phyloP scores from a whole-genome alignment of 2,329 filamentous ascomycete genomes.

The Aspergillus jensenii region DNA sequence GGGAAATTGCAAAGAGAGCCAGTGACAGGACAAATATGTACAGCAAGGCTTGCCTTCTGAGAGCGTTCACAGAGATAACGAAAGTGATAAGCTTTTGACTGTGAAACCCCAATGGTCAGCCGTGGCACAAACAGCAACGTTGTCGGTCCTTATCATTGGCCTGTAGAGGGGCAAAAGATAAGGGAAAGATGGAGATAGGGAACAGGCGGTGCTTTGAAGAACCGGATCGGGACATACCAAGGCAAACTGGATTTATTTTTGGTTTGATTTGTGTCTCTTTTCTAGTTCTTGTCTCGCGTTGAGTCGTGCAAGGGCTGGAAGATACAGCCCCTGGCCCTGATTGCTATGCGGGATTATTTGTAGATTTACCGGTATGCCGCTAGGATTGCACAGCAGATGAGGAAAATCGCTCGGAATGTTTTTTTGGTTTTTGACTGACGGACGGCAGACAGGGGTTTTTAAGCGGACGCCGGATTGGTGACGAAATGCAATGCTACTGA shows the following conservation, averaged over 20 bases:
- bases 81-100: slow-evolving; percentile 22
- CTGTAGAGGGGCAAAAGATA: slow-evolving; percentile 27
- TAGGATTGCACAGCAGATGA: slow-evolving; percentile 13
- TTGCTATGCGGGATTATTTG: slow-evolving; percentile 19
- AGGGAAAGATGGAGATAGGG: slow-evolving; percentile 11
- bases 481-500: neutral
- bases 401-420: slow-evolving; percentile 19
- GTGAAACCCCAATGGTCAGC: slow-evolving; percentile 19
- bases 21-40: slow-evolving; percentile 20
- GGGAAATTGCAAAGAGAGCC: slow-evolving; percentile 12
- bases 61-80: slow-evolving; percentile 16
- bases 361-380: slow-evolving; percentile 1
- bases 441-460: neutral
- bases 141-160: slow-evolving; percentile 20
- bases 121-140: slow-evolving; percentile 1
- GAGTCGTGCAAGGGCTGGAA: neutral
- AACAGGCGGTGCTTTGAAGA: neutral
- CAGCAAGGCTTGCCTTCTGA: slow-evolving; percentile 1
- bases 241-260: neutral
- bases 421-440: neutral
- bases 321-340: neutral
- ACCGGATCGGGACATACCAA: neutral
- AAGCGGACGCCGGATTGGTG: slow-evolving; percentile 4
- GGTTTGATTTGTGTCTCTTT: neutral
- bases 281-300: neutral